Evolutionary conservation across 495 filamentous ascomycete species (phyloP).

Genomic region (Letharia columbiana): DNA sequence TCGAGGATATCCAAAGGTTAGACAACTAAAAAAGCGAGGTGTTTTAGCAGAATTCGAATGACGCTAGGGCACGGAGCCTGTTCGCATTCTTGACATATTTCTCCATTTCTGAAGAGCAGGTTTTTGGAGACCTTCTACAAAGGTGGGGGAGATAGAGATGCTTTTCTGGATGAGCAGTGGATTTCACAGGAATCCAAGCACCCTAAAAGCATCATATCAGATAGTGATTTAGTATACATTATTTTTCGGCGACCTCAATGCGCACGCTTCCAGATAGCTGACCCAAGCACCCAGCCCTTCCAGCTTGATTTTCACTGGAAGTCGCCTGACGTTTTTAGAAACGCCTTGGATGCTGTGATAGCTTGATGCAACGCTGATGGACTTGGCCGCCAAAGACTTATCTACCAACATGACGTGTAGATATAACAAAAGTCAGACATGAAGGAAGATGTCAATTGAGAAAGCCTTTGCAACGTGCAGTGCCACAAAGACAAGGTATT

Average conservation of each 20-base stretch:
- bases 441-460: conserved; percentile 55
- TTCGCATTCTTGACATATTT: background rate
- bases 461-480: conserved; percentile 93
- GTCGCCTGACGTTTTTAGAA: background rate
- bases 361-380: conserved; percentile 14
- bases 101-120: background rate
- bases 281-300: conserved; percentile 4
- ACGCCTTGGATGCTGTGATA: conserved; percentile 12
- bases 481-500: conserved; percentile 94
- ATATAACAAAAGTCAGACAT: conserved; percentile 9
- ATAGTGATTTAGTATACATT: conserved; percentile 9
- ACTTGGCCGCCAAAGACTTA: conserved; percentile 6
- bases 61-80: background rate
- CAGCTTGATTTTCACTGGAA: background rate
- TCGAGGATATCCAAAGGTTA: background rate
- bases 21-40: background rate
- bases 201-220: background rate
- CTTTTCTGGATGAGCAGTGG: background rate
- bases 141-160: background rate
- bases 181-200: background rate
- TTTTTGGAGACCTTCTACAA: background rate
- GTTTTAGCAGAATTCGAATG: background rate
- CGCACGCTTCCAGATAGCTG: conserved; percentile 5
- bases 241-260: conserved; percentile 1
- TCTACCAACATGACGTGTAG: conserved; percentile 13